Evolutionary conservation across 108 stramenopile genomes (phyloP).

Genomic region (Skeletonema menzelii): DNA sequence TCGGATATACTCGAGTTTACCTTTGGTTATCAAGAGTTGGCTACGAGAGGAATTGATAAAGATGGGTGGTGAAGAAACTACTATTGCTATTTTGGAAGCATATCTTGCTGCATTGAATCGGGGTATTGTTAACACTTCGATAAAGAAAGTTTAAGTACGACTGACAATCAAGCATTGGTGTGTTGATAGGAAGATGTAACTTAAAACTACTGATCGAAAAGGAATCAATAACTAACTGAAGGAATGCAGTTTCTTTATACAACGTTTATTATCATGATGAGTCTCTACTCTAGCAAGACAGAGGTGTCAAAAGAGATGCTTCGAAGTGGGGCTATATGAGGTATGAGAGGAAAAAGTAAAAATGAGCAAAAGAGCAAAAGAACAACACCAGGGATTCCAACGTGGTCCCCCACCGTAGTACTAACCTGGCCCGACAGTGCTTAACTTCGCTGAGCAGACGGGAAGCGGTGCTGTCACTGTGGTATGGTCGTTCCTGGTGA

Average conservation of each 20-base stretch:
- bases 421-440: slow-evolving; percentile 73
- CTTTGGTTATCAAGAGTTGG: slow-evolving; percentile 40
- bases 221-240: too few relatives aligned
- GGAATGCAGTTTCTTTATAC: too few relatives aligned
- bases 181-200: too few relatives aligned
- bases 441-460: slow-evolving; percentile 75
- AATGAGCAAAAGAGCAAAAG: slow-evolving; percentile 14
- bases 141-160: not conserved
- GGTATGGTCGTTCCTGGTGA: slow-evolving; percentile 60
- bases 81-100: slow-evolving; percentile 36
- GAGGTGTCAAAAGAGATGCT: too few relatives aligned
- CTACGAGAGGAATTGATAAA: slow-evolving; percentile 25
- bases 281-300: too few relatives aligned
- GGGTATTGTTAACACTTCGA: not conserved
- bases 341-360: not conserved
- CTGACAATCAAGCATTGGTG: too few relatives aligned
- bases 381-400: slow-evolving; percentile 60
- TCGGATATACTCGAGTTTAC: slow-evolving; percentile 26
- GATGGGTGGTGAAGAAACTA: slow-evolving; percentile 12
- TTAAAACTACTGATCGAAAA: too few relatives aligned
- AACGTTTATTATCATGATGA: too few relatives aligned
- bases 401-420: slow-evolving; percentile 69
- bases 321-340: too few relatives aligned
- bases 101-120: slow-evolving; percentile 35
- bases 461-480: slow-evolving; percentile 75